These are phyloP conservation scores for Coniochaeta pulveracea DNA, from an alignment of 2,329 filamentous ascomycete species.

Conservation along the genomic window DNA sequence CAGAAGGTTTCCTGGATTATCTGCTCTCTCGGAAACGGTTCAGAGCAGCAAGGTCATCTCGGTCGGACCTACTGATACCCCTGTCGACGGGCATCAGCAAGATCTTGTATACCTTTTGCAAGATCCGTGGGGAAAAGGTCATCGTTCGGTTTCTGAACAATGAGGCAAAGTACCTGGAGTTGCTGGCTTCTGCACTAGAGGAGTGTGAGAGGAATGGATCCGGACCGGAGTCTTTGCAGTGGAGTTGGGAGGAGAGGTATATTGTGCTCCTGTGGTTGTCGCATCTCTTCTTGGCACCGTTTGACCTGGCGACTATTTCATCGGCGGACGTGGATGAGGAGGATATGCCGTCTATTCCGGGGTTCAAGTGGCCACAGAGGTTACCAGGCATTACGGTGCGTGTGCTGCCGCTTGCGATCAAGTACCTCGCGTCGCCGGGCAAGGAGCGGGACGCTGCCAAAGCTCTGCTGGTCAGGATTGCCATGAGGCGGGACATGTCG, in stretches of 20 bases:
- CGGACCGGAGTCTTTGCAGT: slow-evolving; percentile 15
- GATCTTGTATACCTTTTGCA: slow-evolving; percentile 84
- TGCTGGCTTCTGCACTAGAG: slow-evolving; percentile 66
- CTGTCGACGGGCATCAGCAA: slow-evolving; percentile 63
- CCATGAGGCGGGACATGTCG: slow-evolving; percentile 84
- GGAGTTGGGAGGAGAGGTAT: slow-evolving; percentile 83
- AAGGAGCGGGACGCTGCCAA: slow-evolving; percentile 90
- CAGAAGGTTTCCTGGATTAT: slow-evolving; percentile 63
- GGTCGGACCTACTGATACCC: slow-evolving; percentile 33
- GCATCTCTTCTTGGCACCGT: slow-evolving; percentile 73
- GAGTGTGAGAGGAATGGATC: slow-evolving; percentile 28
- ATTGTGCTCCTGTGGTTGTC: slow-evolving; percentile 80
- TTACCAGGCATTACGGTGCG: slow-evolving; percentile 61
- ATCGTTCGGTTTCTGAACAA: slow-evolving; percentile 85
- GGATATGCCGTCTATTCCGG: slow-evolving; percentile 27
- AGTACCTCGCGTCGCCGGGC: slow-evolving; percentile 62
- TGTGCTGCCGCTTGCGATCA: slow-evolving; percentile 58
- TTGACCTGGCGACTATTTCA: slow-evolving; percentile 82
- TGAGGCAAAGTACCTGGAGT: slow-evolving; percentile 75
- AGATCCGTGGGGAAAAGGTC: slow-evolving; percentile 87
- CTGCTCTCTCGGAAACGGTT: slow-evolving; percentile 34
- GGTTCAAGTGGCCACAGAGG: slow-evolving; percentile 43
- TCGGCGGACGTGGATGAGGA: slow-evolving; percentile 38
- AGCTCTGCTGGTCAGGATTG: slow-evolving; percentile 65
- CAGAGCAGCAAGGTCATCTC: slow-evolving; percentile 19